Evolutionary conservation across 345 rosid genomes (phyloP).

Genomic region (Eucalyptus shirleyi): DNA sequence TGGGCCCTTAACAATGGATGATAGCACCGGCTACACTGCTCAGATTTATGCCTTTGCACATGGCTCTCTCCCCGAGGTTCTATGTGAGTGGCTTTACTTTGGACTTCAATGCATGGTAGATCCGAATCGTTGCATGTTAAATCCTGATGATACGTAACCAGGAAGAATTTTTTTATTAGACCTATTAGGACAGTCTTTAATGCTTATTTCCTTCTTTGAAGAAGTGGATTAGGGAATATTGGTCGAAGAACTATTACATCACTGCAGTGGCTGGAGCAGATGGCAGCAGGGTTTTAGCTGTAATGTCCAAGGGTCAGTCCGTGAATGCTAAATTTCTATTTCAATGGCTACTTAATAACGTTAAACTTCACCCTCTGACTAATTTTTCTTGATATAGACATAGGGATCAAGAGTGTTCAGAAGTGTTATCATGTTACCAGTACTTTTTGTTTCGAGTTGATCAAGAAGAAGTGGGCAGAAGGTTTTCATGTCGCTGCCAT

Average conservation of each 20-base stretch:
- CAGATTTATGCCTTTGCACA: constrained; percentile 76
- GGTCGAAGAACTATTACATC: constrained; percentile 84
- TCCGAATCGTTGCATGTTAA: not conserved
- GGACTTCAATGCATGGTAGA: not conserved
- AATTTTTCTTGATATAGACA: not conserved
- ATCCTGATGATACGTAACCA: not conserved
- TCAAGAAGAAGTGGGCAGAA: constrained; percentile 63
- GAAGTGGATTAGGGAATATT: constrained; percentile 94
- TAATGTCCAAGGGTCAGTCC: constrained; percentile 71
- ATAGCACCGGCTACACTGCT: constrained; percentile 60
- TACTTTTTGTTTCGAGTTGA: constrained; percentile 66
- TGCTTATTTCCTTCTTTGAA: not conserved
- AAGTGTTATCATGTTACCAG: constrained; percentile 79
- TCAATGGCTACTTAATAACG: not conserved
- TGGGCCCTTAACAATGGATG: constrained; percentile 97
- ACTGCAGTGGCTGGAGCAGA: constrained; percentile 84
- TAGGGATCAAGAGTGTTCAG: constrained; percentile 70
- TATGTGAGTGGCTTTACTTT: not conserved
- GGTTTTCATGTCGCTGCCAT: constrained; percentile 67
- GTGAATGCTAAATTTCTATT: not conserved
- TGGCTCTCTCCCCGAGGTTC: constrained; percentile 64
- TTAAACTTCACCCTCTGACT: not conserved
- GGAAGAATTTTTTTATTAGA: not conserved
- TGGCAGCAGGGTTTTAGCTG: constrained; percentile 72
- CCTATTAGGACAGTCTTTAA: not conserved